phyloP scores from a whole-genome alignment of 352 stramenopile genomes.

The Phytophthora crassamura region DNA sequence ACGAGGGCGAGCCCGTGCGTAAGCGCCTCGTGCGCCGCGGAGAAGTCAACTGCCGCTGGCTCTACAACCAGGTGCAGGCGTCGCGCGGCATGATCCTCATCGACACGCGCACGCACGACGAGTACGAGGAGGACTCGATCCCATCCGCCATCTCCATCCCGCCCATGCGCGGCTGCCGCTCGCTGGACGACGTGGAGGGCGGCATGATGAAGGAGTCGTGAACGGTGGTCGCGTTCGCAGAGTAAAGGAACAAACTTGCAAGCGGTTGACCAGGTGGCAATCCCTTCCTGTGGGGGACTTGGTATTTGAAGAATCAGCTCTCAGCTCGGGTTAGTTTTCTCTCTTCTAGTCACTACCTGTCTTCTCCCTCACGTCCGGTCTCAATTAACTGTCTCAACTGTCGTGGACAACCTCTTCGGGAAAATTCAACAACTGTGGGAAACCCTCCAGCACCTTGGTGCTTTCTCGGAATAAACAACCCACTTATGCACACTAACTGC shows the following conservation, averaged over 20 bases:
- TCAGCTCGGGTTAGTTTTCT: conserved; percentile 3
- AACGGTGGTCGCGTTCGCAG: too few species aligned
- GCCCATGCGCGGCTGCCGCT: conserved; percentile 46
- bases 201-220: conserved; percentile 66
- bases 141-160: conserved; percentile 79
- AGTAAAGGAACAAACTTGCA: too few species aligned
- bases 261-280: too few species aligned
- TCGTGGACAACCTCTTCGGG: too few species aligned
- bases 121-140: conserved; percentile 81
- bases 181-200: conserved; percentile 63
- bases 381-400: neutral
- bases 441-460: conserved; percentile 2
- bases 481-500: neutral
- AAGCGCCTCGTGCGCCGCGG: conserved; percentile 70
- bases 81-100: conserved; percentile 80
- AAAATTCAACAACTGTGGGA: conserved; percentile 1
- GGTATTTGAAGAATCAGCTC: conserved; percentile 10
- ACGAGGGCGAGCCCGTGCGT: conserved; percentile 28
- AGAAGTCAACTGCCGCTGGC: conserved; percentile 81
- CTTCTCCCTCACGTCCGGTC: too few species aligned
- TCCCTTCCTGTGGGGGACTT: too few species aligned
- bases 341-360: neutral
- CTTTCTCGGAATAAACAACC: conserved; percentile 10
- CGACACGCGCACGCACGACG: conserved; percentile 57
- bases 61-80: conserved; percentile 87